Percentiles rank a stretch among this genome's conserved stretches.
phyloP scores from a whole-genome alignment of 768 basidiomycete genomes.

The Phlebiopsis flavidoalba region DNA sequence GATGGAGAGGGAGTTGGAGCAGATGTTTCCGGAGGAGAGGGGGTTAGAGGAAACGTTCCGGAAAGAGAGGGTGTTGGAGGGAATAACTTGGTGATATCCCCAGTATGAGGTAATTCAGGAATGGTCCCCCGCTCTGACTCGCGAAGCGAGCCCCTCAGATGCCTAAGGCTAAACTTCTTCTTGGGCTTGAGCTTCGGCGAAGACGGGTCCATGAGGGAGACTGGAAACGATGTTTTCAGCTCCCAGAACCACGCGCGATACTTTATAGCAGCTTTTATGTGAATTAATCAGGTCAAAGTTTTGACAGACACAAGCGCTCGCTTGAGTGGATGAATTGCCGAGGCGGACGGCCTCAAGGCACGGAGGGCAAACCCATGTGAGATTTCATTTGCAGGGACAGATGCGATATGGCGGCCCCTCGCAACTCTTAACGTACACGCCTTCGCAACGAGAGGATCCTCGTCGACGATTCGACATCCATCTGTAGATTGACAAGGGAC shows the following conservation, averaged over 20 bases:
- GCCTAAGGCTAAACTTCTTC: conserved; percentile 11
- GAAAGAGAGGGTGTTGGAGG: neutral
- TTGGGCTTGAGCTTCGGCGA: neutral
- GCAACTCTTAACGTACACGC: neutral
- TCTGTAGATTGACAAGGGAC: too few species aligned
- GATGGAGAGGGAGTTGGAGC: too few species aligned
- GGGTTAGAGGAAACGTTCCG: too few species aligned
- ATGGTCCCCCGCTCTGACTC: neutral
- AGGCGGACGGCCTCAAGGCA: neutral
- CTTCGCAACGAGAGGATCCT: neutral
- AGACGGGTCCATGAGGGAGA: neutral
- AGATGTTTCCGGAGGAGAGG: too few species aligned
- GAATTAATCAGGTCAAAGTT: neutral
- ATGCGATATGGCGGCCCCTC: neutral
- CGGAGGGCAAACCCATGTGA: neutral
- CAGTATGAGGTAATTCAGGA: neutral
- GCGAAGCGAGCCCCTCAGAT: neutral
- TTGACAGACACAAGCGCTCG: neutral
- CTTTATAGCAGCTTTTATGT: neutral
- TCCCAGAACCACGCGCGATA: neutral
- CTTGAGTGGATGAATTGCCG: neutral
- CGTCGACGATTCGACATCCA: too few species aligned
- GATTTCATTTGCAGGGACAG: neutral
- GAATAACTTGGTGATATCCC: neutral
- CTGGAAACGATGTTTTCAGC: too few species aligned